Percentiles rank a stretch among this genome's conserved stretches.
Evolutionary conservation across 2,329 filamentous ascomycete genomes (phyloP).

Genomic region (Calonectria leucothoes): DNA sequence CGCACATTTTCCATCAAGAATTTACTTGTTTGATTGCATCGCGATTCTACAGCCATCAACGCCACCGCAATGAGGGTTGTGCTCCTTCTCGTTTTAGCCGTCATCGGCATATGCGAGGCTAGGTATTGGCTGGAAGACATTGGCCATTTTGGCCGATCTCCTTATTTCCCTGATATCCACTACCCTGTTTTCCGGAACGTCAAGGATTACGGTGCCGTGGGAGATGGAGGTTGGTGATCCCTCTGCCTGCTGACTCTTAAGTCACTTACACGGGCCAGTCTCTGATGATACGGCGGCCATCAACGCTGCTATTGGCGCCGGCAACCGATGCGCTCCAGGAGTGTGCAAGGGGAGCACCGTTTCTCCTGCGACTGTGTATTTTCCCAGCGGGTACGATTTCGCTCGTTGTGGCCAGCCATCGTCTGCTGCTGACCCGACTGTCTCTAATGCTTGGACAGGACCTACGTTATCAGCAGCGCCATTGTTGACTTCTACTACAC

Average conservation of each 20-base stretch:
- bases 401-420: not conserved
- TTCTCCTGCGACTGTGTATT: slow-evolving; percentile 52
- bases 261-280: slow-evolving; percentile 26
- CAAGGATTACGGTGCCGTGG: slow-evolving; percentile 44
- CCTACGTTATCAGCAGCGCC: slow-evolving; percentile 77
- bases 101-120: slow-evolving; percentile 19
- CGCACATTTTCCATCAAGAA: not conserved
- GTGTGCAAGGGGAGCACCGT: slow-evolving; percentile 46
- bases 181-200: slow-evolving; percentile 47
- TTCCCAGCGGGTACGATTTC: slow-evolving; percentile 48
- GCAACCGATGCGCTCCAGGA: slow-evolving; percentile 36
- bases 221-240: slow-evolving; percentile 40
- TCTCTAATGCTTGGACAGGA: slow-evolving; percentile 48
- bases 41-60: not conserved
- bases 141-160: slow-evolving; percentile 40
- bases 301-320: slow-evolving; percentile 42
- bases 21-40: not conserved
- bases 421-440: slow-evolving; percentile 9
- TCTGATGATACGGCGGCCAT: slow-evolving; percentile 43
- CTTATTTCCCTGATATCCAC: slow-evolving; percentile 42
- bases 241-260: not conserved
- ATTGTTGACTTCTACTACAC: slow-evolving; percentile 84
- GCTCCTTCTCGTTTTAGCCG: slow-evolving; percentile 17
- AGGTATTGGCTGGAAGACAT: slow-evolving; percentile 46
- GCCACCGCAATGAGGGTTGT: slow-evolving; percentile 31